Base-by-base conservation (phyloP, 1,284 basidiomycete species). In the Trichosporon sp. region DNA sequence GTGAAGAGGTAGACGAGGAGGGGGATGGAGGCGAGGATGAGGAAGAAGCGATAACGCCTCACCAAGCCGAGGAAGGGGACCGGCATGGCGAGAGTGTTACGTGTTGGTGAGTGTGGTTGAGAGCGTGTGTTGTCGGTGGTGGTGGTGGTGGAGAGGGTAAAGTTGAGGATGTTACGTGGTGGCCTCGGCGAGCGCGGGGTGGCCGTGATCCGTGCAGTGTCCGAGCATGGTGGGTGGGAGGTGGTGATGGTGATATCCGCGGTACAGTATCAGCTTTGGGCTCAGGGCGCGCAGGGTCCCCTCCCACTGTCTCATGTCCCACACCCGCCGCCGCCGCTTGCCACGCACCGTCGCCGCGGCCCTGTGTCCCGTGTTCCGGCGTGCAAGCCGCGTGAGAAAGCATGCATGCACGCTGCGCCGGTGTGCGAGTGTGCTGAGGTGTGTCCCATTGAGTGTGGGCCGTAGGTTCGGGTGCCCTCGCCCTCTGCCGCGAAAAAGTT, bases 1-100 rank as follows among this genome's bases (percentile, higher is more conserved):
- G 63, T 27, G 15, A 68, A 29, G 64, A 67, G 34, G 32, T 67
- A 63, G 29, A 71, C 31, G 47, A 53, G 12, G 15, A 62, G 15
- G 25, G 68, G 51, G 42, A 66, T 42, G 31, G 66, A 8, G n/a
- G 65, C 15, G 64, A 58, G 31, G 15, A 69, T 27, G 62, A 66
- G 9, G 23, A 72, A 18, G 53, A 67, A 64, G 51, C 71, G 71
- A 38, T 68, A 58, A 21, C 71, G 68, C 68, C 68, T 65, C 34
- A 67, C 25, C 18, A 67, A 60, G 25, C 62, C 66, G 64, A 66
- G 34, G 21, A 68, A 44, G 21, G 56, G 68, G 18, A 44, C 56
- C 56, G 56, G 35, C 70, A 71, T 71, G 56, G 42, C 60, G 62
- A 21, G 53, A 58, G 53, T 29, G 53, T 58, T 27, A 31, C 29